Evolutionary conservation across 441 rosid genomes (phyloP).

Genomic region (Aleurites moluccanus): DNA sequence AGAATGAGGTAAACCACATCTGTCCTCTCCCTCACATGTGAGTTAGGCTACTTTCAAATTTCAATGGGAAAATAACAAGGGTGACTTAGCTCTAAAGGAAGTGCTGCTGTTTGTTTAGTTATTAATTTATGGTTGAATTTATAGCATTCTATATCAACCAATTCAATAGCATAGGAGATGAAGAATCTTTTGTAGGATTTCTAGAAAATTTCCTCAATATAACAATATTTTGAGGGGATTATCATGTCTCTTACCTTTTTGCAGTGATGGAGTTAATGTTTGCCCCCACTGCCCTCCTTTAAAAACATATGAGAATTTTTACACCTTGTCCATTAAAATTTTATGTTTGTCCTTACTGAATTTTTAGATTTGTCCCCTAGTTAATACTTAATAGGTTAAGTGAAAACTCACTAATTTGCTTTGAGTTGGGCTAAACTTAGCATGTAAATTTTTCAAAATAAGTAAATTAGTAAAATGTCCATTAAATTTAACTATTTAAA

Average conservation of each 20-base stretch:
- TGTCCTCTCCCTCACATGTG: not conserved
- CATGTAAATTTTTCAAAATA: not conserved
- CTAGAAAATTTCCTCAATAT: not conserved
- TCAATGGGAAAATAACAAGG: not conserved
- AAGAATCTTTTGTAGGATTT: not conserved
- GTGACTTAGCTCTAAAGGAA: slow-evolving; percentile 7
- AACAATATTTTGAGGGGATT: slow-evolving; percentile 8
- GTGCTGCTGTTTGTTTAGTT: not conserved
- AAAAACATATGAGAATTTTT: not conserved
- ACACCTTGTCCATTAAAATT: not conserved
- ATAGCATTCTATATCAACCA: not conserved
- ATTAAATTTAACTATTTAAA: not conserved
- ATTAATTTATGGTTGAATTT: not conserved
- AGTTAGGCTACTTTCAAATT: slow-evolving; percentile 4
- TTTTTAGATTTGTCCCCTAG: not conserved
- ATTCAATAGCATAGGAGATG: not conserved
- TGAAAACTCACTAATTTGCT: not conserved
- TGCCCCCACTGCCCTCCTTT: too few relatives aligned
- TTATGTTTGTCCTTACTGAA: not conserved
- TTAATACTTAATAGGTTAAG: not conserved
- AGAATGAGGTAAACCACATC: slow-evolving; percentile 50
- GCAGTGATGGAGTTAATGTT: not conserved
- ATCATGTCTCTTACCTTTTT: not conserved
- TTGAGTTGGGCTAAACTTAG: not conserved
- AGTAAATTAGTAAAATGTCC: not conserved